These are phyloP conservation scores for Arabis hirsuta DNA, from an alignment of 345 rosid species.

Conservation along the genomic window DNA sequence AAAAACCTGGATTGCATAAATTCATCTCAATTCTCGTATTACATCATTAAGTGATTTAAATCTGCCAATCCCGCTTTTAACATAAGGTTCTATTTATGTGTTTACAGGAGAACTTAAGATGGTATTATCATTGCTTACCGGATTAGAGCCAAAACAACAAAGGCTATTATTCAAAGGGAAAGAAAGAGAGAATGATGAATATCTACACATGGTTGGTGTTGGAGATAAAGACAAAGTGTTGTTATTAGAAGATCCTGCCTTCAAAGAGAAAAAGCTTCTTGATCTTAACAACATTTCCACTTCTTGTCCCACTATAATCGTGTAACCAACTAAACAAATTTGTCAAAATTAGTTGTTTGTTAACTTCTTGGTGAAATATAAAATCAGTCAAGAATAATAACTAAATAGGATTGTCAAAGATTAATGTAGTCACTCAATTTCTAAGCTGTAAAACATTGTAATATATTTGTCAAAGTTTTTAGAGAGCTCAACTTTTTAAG, in stretches of 20 bases:
- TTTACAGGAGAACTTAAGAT: slow-evolving; percentile 80
- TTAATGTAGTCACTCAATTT: background rate
- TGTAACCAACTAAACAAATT: slow-evolving; percentile 35
- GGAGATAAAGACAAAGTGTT: slow-evolving; percentile 83
- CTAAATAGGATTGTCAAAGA: slow-evolving; percentile 8
- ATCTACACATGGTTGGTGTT: slow-evolving; percentile 93
- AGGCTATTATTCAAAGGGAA: slow-evolving; percentile 88
- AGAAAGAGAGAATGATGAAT: slow-evolving; percentile 79
- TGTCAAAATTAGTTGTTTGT: slow-evolving; percentile 18
- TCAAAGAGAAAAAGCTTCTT: slow-evolving; percentile 74
- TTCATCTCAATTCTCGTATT: too few species aligned
- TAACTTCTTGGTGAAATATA: slow-evolving; percentile 31
- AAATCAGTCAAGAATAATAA: slow-evolving; percentile 10
- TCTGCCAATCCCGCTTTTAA: background rate
- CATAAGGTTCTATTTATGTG: background rate
- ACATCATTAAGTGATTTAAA: too few species aligned
- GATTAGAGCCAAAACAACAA: slow-evolving; percentile 81
- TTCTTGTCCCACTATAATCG: slow-evolving; percentile 60
- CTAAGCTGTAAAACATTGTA: slow-evolving; percentile 13
- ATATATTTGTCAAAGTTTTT: background rate
- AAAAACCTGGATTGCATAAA: too few species aligned
- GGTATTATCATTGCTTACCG: slow-evolving; percentile 67
- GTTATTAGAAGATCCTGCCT: slow-evolving; percentile 83
- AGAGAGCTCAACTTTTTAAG: background rate
- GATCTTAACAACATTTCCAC: slow-evolving; percentile 40